These are phyloP conservation scores for Trifolium pratense DNA, from an alignment of 306 rosid genomes.

Conservation along the genomic window DNA sequence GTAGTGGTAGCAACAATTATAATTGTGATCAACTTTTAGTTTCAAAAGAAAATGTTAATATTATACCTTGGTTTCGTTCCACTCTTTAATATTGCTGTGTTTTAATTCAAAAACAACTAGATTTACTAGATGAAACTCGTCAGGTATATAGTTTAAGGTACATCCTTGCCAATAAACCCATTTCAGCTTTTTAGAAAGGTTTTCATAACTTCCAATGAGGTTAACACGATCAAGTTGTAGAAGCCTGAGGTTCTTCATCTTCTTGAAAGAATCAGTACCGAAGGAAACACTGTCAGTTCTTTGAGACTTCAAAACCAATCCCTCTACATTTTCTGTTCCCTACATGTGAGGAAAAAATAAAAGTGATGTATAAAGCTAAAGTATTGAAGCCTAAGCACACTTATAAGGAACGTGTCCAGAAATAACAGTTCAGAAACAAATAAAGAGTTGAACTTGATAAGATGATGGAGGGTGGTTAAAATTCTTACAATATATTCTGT, in stretches of 20 bases:
- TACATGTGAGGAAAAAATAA: background rate
- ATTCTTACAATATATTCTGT: background rate
- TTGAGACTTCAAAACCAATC: constrained; percentile 24
- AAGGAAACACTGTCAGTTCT: background rate
- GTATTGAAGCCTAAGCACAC: too few species aligned
- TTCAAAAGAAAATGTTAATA: background rate
- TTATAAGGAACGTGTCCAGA: too few species aligned
- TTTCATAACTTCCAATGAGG: constrained; percentile 35
- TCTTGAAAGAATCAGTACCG: constrained; percentile 40
- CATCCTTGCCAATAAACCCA: constrained; percentile 52
- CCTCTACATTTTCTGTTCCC: constrained; percentile 37
- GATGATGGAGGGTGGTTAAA: background rate
- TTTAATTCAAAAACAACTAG: constrained; percentile 46
- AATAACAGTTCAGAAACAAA: too few species aligned
- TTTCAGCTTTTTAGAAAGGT: constrained; percentile 41
- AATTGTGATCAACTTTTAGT: background rate
- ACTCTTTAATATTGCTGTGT: constrained; percentile 39
- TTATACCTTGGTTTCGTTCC: constrained; percentile 42
- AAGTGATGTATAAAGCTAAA: too few species aligned
- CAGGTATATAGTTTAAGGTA: constrained; percentile 41
- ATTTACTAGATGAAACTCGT: constrained; percentile 14
- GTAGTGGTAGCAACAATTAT: background rate
- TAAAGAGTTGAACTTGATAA: too few species aligned
- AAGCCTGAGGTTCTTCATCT: constrained; percentile 50
- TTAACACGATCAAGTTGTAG: constrained; percentile 42